Percentiles rank a stretch among this genome's conserved stretches.
Evolutionary conservation across 306 rosid species (phyloP).

Genomic region (Malus domestica): DNA sequence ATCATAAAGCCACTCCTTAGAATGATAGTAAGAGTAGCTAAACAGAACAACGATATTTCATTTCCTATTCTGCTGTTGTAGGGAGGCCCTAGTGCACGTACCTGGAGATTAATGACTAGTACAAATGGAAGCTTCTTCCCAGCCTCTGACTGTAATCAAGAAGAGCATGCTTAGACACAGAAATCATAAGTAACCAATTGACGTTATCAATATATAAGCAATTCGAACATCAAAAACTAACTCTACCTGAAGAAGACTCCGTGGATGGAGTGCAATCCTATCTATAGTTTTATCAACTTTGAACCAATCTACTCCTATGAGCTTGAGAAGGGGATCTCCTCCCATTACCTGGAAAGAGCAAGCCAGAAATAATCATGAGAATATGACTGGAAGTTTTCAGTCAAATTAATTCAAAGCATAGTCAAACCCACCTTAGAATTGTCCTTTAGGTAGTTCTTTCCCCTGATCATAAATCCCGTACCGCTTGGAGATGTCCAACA

Average conservation of each 20-base stretch:
- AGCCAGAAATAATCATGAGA: not conserved
- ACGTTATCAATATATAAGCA: not conserved
- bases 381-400: not conserved
- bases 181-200: not conserved
- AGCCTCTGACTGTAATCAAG: conserved; percentile 54
- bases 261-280: conserved; percentile 65
- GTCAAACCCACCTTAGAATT: conserved; percentile 56
- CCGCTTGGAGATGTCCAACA: conserved; percentile 85
- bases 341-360: conserved; percentile 53
- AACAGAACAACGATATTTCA: not conserved
- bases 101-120: conserved; percentile 86
- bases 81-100: conserved; percentile 21
- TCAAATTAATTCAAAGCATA: not conserved
- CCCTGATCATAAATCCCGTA: conserved; percentile 77
- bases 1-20: not conserved
- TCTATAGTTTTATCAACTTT: conserved; percentile 52
- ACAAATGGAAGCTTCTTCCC: conserved; percentile 83
- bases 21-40: not conserved
- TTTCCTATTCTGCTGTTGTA: not conserved
- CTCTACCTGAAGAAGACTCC: conserved; percentile 67
- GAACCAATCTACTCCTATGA: conserved; percentile 79
- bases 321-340: conserved; percentile 89
- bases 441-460: conserved; percentile 83
- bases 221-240: not conserved
- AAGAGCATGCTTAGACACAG: conserved; percentile 14